Percentiles rank a stretch among this genome's conserved stretches.
phyloP scores from a whole-genome alignment of 2,329 filamentous ascomycete species.

The Dothistroma septosporum region DNA sequence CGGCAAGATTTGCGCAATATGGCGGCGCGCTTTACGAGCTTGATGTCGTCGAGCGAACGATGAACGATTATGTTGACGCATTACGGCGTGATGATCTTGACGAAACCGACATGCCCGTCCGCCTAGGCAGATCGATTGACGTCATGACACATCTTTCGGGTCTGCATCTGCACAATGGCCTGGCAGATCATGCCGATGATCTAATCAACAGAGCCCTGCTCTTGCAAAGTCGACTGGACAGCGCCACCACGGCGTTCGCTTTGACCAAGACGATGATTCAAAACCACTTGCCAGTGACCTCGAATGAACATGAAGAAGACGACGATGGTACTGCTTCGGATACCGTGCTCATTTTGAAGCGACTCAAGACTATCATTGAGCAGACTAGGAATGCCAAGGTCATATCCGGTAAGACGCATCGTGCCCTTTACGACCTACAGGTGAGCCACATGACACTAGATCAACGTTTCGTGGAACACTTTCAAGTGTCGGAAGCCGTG shows the following conservation, averaged over 20 bases:
- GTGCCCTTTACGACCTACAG: constrained; percentile 72
- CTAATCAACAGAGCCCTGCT: constrained; percentile 71
- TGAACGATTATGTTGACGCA: constrained; percentile 84
- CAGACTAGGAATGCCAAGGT: constrained; percentile 82
- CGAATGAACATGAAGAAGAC: constrained; percentile 48
- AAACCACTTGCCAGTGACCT: constrained; percentile 54
- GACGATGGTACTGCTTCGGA: constrained; percentile 51
- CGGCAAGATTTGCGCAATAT: constrained; percentile 73
- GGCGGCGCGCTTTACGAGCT: constrained; percentile 80
- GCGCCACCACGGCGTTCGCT: constrained; percentile 63
- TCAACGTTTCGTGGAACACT: constrained; percentile 62
- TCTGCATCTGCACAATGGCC: constrained; percentile 66
- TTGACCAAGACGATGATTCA: constrained; percentile 64
- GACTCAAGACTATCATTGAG: constrained; percentile 66
- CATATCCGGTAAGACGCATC: constrained; percentile 70
- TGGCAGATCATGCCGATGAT: constrained; percentile 73
- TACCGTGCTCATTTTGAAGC: constrained; percentile 60
- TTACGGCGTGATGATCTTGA: constrained; percentile 80
- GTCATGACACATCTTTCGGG: constrained; percentile 83
- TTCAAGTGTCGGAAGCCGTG: constrained; percentile 64
- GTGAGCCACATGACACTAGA: constrained; percentile 69
- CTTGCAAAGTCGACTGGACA: constrained; percentile 79
- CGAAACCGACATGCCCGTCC: constrained; percentile 73
- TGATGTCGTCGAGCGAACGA: constrained; percentile 81
- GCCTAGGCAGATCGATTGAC: constrained; percentile 76